Percentiles rank a stretch among this genome's conserved stretches.
Conservation (phyloP, 1,284 basidiomycete genomes). For the Kwoniella shivajii region DNA sequence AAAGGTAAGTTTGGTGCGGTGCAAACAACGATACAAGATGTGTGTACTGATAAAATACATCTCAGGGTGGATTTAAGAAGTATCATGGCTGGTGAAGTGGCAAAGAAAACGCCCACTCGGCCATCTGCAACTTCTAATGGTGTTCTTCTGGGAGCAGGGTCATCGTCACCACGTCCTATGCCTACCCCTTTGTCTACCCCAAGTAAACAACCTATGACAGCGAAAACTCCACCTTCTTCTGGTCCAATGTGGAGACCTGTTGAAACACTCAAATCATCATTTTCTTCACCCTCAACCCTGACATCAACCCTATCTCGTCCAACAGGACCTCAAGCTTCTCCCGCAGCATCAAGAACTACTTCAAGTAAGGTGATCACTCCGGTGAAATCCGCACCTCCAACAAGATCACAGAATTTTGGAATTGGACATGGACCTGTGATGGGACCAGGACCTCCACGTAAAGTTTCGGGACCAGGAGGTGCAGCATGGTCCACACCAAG, state of each 20-base stretch:
- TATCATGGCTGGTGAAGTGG: slow-evolving; percentile 74
- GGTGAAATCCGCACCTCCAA: slow-evolving; percentile 27
- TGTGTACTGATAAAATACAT: neutral
- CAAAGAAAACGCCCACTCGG: slow-evolving; percentile 31
- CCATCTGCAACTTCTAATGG: slow-evolving; percentile 8
- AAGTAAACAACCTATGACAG: slow-evolving; percentile 4
- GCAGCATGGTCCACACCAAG: slow-evolving; percentile 32
- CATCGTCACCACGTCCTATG: slow-evolving; percentile 6
- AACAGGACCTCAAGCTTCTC: slow-evolving; percentile 14
- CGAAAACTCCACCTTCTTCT: slow-evolving; percentile 19
- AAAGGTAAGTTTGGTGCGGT: slow-evolving; percentile 53
- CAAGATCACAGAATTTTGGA: too few species aligned
- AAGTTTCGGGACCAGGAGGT: slow-evolving; percentile 11
- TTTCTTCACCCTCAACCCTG: slow-evolving; percentile 17
- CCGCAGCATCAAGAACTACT: slow-evolving; percentile 16
- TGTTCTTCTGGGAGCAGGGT: neutral
- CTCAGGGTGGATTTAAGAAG: slow-evolving; percentile 75
- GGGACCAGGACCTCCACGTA: slow-evolving; percentile 13
- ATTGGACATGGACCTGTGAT: too few species aligned
- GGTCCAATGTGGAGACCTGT: slow-evolving; percentile 35
- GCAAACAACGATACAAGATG: neutral
- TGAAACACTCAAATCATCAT: slow-evolving; percentile 31
- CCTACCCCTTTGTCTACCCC: slow-evolving; percentile 15
- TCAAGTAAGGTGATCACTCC: slow-evolving; percentile 40
- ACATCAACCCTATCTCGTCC: slow-evolving; percentile 16